These are phyloP conservation scores for Pseudonitzschia multistriata DNA, from an alignment of 108 stramenopile genomes.

Conservation along the genomic window DNA sequence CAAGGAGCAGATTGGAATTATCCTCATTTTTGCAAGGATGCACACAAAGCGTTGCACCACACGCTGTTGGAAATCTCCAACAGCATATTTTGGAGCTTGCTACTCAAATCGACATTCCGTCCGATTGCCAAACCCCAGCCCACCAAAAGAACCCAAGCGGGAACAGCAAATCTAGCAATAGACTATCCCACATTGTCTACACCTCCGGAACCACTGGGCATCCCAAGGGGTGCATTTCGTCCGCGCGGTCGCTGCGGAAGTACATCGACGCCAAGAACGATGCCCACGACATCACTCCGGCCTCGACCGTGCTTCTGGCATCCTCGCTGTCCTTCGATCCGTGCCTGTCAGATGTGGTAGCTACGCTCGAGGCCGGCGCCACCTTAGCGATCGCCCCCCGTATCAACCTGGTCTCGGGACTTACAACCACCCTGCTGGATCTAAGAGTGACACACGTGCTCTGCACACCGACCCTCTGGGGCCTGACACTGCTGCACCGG, in stretches of 20 bases:
- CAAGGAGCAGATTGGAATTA: not conserved
- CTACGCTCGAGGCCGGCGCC: slow-evolving; percentile 56
- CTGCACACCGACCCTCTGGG: slow-evolving; percentile 85
- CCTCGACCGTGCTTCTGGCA: slow-evolving; percentile 71
- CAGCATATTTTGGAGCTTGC: not conserved
- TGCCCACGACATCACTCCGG: slow-evolving; percentile 42
- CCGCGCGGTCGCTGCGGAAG: slow-evolving; percentile 51
- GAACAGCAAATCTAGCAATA: not conserved
- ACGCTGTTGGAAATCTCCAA: not conserved
- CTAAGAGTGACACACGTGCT: slow-evolving; percentile 63
- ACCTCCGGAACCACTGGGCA: slow-evolving; percentile 94
- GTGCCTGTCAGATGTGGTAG: slow-evolving; percentile 75
- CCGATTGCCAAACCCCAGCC: not conserved
- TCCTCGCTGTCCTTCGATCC: slow-evolving; percentile 83
- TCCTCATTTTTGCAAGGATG: not conserved
- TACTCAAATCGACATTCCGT: not conserved
- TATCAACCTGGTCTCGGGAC: slow-evolving; percentile 16
- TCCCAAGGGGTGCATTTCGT: slow-evolving; percentile 91
- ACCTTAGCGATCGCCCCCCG: slow-evolving; percentile 58
- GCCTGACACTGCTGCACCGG: slow-evolving; percentile 14
- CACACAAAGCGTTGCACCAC: not conserved
- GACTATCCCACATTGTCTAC: slow-evolving; percentile 84
- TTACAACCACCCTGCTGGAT: slow-evolving; percentile 36
- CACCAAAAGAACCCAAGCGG: not conserved
- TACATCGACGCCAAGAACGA: slow-evolving; percentile 70